Evolutionary conservation across 169 alveolate genomes (phyloP).

Genomic region (Plasmodium adleri): DNA sequence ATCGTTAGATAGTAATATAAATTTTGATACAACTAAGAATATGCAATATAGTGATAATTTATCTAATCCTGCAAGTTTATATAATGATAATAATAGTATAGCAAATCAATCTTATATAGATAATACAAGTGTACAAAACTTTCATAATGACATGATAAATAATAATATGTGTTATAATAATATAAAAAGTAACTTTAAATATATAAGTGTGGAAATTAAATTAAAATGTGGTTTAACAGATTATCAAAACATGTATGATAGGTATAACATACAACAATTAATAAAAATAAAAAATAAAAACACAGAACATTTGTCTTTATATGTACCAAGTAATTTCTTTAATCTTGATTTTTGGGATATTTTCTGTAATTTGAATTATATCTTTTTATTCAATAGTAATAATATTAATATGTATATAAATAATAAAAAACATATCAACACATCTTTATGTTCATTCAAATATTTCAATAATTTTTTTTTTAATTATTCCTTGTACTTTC

Average conservation of each 20-base stretch:
- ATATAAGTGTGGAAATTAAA: slow-evolving; percentile 81
- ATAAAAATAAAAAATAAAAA: slow-evolving; percentile 77
- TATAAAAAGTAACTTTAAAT: not conserved
- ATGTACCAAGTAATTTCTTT: slow-evolving; percentile 48
- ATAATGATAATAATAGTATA: too few species aligned
- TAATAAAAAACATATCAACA: slow-evolving; percentile 19
- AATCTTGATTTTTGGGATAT: slow-evolving; percentile 52
- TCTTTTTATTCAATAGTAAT: slow-evolving; percentile 40
- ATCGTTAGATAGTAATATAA: too few species aligned
- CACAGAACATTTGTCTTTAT: slow-evolving; percentile 48
- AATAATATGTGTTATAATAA: not conserved
- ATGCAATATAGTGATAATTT: too few species aligned
- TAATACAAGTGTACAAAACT: too few species aligned
- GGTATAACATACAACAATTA: slow-evolving; percentile 80
- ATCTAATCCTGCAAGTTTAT: too few species aligned
- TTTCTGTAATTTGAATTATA: slow-evolving; percentile 51
- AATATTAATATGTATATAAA: slow-evolving; percentile 63
- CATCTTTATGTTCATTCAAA: slow-evolving; percentile 6
- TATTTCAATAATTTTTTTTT: slow-evolving; percentile 18
- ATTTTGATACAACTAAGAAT: too few species aligned
- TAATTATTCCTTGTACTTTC: slow-evolving; percentile 5
- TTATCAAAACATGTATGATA: slow-evolving; percentile 79
- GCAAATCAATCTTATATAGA: too few species aligned
- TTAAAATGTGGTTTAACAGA: slow-evolving; percentile 83
- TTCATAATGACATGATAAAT: too few species aligned